A percentile compares a stretch with the other conserved stretches of the same genome.
Conservation (phyloP, 139 green algal genomes). For the Coelastrella sp. region DNA sequence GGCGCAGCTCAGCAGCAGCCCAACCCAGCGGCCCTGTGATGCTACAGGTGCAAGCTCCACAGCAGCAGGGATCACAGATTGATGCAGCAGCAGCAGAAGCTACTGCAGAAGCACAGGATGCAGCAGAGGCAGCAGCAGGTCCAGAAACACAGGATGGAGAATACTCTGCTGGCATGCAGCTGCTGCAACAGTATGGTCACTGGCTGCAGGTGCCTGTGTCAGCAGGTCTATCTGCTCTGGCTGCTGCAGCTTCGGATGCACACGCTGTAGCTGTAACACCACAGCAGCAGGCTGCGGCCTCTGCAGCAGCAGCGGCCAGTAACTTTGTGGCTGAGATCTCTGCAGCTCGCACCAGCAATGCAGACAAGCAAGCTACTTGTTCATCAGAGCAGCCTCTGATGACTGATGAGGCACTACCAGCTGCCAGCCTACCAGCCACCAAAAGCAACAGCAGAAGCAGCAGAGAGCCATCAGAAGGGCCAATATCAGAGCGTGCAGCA, state of each 20-base stretch:
- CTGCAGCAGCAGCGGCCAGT: background rate
- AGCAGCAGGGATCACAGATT: background rate
- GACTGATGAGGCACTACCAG: background rate
- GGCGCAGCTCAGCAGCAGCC: background rate
- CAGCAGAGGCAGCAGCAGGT: background rate
- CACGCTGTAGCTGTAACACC: background rate
- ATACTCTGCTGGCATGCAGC: background rate
- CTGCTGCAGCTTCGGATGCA: background rate
- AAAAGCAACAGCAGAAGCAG: background rate
- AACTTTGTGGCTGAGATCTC: background rate
- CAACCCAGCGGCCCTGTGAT: background rate
- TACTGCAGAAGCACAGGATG: background rate
- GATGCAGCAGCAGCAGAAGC: constrained; percentile 2
- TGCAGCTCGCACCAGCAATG: background rate
- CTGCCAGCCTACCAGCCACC: background rate
- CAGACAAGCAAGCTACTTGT: background rate
- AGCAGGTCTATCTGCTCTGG: background rate
- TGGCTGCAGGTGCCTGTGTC: background rate
- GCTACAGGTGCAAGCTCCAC: background rate
- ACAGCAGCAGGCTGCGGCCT: constrained; percentile 2
- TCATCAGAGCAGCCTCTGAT: constrained; percentile 20
- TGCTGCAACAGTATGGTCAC: constrained; percentile 20
- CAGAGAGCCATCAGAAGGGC: background rate
- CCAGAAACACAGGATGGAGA: background rate
- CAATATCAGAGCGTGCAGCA: too few species aligned